Conservation (phyloP, 2,329 filamentous ascomycete genomes). For the Tolypocladium nubicola region DNA sequence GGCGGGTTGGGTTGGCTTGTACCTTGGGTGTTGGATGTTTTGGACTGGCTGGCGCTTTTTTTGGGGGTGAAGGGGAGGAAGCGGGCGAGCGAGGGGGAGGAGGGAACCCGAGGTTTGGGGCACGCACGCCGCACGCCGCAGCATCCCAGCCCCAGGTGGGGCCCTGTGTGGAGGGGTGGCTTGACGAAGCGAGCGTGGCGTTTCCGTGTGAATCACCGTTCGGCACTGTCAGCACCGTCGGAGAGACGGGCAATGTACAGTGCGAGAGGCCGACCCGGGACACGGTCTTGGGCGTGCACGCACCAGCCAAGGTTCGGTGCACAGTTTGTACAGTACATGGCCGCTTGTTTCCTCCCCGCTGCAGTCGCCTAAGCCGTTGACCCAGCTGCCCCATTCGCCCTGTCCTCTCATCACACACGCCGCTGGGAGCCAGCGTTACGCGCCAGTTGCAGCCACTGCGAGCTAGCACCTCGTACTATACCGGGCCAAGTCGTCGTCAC, state of each 20-base stretch:
- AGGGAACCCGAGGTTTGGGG: slow-evolving; percentile 1
- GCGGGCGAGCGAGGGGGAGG: neutral
- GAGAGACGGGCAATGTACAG: neutral
- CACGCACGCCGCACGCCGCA: slow-evolving; percentile 1
- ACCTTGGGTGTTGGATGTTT: slow-evolving; percentile 25
- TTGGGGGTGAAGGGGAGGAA: slow-evolving; percentile 19
- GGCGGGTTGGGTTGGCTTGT: slow-evolving; percentile 1
- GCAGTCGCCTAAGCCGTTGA: neutral
- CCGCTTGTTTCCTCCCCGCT: neutral
- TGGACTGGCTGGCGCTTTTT: slow-evolving; percentile 23
- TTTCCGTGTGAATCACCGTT: neutral
- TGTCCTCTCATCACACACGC: neutral
- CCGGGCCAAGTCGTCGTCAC: neutral
- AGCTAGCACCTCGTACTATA: neutral
- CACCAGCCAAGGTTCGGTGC: neutral
- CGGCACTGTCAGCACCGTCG: neutral
- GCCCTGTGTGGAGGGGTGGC: slow-evolving; percentile 3
- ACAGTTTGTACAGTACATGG: neutral
- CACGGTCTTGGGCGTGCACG: neutral
- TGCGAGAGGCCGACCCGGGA: neutral
- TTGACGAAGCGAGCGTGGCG: neutral
- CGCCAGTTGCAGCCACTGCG: slow-evolving; percentile 2
- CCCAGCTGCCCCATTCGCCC: neutral
- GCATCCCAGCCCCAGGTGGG: slow-evolving; percentile 1
- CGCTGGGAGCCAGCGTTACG: neutral